A percentile compares a stretch with the other conserved stretches of the same genome.
These are phyloP conservation scores for Camelina sativa DNA, from an alignment of 345 rosid genomes.

Conservation along the genomic window DNA sequence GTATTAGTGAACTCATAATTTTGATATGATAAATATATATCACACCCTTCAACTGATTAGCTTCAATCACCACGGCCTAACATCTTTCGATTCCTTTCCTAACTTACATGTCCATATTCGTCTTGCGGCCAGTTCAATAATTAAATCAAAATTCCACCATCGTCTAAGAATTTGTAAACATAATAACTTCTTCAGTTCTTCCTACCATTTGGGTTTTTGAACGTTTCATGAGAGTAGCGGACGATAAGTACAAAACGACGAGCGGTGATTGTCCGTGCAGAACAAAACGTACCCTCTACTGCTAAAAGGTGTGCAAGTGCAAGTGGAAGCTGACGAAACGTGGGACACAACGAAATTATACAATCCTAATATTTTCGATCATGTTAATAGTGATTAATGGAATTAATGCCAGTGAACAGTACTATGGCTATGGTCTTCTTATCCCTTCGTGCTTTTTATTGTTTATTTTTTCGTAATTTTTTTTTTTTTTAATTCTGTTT, in stretches of 20 bases:
- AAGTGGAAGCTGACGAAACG: conserved; percentile 42
- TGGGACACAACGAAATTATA: conserved; percentile 31
- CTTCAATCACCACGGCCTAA: background rate
- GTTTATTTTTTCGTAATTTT: background rate
- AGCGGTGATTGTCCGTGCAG: conserved; percentile 33
- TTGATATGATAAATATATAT: background rate
- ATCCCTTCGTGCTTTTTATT: conserved; percentile 14
- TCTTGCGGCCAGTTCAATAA: background rate
- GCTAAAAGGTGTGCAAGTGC: background rate
- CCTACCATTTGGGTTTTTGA: background rate
- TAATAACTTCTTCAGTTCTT: background rate
- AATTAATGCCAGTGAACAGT: conserved; percentile 13
- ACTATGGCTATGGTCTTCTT: conserved; percentile 10
- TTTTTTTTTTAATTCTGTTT: background rate
- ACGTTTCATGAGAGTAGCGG: background rate
- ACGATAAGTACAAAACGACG: background rate
- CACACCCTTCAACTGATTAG: background rate
- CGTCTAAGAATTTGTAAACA: background rate
- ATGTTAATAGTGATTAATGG: conserved; percentile 6
- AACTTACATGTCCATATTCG: background rate
- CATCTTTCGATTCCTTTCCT: background rate
- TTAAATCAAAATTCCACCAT: background rate
- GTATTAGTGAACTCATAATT: background rate
- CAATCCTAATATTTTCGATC: background rate
- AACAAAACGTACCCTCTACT: conserved; percentile 22